Evolutionary conservation across 2,329 filamentous ascomycete species (phyloP), one percentile per base, ranked within the genome.

Genomic region (Xylariaceae sp.): DNA sequence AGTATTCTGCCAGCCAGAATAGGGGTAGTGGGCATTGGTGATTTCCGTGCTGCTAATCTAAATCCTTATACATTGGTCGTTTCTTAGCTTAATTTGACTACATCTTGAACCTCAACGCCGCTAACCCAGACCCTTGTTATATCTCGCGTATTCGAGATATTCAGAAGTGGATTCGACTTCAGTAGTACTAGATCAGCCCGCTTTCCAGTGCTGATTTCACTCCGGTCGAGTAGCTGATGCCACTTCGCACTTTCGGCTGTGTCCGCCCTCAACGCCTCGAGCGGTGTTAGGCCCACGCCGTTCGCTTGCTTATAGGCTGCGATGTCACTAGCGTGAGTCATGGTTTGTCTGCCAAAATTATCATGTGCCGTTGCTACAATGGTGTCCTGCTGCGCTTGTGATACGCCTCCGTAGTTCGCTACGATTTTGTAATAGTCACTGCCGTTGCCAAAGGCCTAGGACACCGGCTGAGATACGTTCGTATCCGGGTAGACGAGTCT

Each of bases 171-270:
- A 33, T 72, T 56, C 8, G 62, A 65, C 14, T 66, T 63, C 4
- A 72, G 45, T 19, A 72, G 51, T 23, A 72, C 54, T 12, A 72
- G 39, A 49, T 72, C 70, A 1, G 70, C 69, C 3, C 69, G 60
- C 53, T 62, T 63, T 16, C 69, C 67, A 7, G 60, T 36, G 4
- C 14, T 49, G 34, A 72, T 67, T 8, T 56, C 53, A 17, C 69
- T 69, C 16, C 70, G 63, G 47, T 72, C 66, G 8, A 46, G 40
- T 21, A 71, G 14, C n/a, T 50, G 56, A 29, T 68, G 64, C 40
- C 47, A 58, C 26, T 17, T 54, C 3, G 61, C 64, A 3, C 60
- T 48, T 29, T 59, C 56, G 40, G 67, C 45, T 9, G 71, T 72
- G 6, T 62, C 69, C 5, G 68, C 67, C 14, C 65, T 54, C 37